Conservation (phyloP, 1,284 basidiomycete genomes). For the Cutaneotrichosporon sp. region DNA sequence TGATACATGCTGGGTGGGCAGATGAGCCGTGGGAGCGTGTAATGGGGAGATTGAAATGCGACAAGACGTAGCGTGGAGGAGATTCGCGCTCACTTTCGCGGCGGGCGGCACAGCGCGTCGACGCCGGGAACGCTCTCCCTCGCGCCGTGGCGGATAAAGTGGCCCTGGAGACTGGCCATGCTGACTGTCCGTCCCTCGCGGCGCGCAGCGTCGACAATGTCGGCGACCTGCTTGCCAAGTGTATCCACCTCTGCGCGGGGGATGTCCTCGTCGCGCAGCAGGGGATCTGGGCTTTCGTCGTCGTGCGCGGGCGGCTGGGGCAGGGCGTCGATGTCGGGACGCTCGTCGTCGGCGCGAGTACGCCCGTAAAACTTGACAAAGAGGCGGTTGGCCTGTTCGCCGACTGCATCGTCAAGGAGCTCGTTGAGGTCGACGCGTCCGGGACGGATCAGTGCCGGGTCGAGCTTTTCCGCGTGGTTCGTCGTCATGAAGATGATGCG, state of each 20-base stretch:
- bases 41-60: too few species aligned
- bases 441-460: constrained; percentile 86
- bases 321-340: constrained; percentile 1
- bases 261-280: constrained; percentile 10
- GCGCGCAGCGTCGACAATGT: constrained; percentile 55
- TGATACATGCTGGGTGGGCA: too few species aligned
- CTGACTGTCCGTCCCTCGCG: constrained; percentile 60
- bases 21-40: too few species aligned
- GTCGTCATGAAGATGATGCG: constrained; percentile 99
- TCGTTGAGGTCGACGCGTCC: constrained; percentile 86
- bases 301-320: neutral
- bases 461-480: constrained; percentile 66
- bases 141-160: constrained; percentile 74
- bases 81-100: too few species aligned
- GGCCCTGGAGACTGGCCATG: constrained; percentile 89
- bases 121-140: constrained; percentile 59
- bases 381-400: constrained; percentile 70
- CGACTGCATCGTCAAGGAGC: constrained; percentile 80
- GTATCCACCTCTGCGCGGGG: constrained; percentile 52
- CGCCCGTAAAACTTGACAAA: constrained; percentile 76
- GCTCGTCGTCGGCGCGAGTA: constrained; percentile 3
- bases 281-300: constrained; percentile 1
- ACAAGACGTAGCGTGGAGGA: too few species aligned
- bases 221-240: constrained; percentile 54
- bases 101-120: constrained; percentile 43